Evolutionary conservation across 768 basidiomycete genomes (phyloP).

Genomic region (Boletus tomentosulus): DNA sequence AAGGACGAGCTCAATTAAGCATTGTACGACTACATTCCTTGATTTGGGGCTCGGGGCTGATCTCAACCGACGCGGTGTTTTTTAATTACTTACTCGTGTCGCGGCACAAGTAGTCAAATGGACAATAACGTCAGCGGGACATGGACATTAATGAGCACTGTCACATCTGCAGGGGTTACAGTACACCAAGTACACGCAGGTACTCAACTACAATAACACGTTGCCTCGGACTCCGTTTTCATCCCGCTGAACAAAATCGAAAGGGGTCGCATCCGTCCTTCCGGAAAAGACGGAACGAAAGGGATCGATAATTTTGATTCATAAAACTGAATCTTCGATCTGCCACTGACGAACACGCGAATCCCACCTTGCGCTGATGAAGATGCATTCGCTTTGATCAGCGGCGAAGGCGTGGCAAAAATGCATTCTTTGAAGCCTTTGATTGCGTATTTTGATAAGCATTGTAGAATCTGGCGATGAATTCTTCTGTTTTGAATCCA

Average conservation of each 20-base stretch:
- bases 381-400: conserved; percentile 16
- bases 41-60: neutral
- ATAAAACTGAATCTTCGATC: neutral
- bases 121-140: too few relatives aligned
- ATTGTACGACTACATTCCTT: neutral
- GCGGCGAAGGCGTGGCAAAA: conserved; percentile 68
- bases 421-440: conserved; percentile 75
- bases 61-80: neutral
- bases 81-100: neutral
- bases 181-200: neutral
- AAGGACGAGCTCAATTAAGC: too few relatives aligned
- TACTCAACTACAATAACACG: neutral
- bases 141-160: neutral
- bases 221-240: neutral
- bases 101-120: neutral
- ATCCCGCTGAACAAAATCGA: neutral
- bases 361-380: neutral
- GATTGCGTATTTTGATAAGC: conserved; percentile 69
- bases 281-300: neutral
- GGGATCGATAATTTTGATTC: neutral
- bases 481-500: conserved; percentile 85
- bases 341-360: neutral
- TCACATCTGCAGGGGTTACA: neutral
- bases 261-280: neutral
- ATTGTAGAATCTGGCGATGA: conserved; percentile 78